Percentiles rank a stretch among this genome's conserved stretches.
Conservation (phyloP, 257 asterid species). For the Orobanche coerulescens region DNA sequence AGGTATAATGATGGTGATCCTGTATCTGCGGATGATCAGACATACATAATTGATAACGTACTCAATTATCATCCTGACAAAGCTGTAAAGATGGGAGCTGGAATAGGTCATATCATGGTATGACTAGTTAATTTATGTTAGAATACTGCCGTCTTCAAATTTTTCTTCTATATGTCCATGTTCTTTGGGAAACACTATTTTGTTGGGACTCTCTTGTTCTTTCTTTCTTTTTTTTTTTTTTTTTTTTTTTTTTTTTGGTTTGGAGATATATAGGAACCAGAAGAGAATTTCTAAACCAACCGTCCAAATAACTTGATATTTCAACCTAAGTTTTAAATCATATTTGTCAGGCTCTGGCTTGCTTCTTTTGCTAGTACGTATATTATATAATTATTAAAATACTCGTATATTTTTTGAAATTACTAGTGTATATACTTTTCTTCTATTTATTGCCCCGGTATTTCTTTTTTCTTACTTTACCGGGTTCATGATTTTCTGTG, state of each 20-base stretch:
- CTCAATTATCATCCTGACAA: slow-evolving; percentile 82
- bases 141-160: not conserved
- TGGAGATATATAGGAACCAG: not conserved
- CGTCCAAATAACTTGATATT: not conserved
- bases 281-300: slow-evolving; percentile 1
- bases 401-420: not conserved
- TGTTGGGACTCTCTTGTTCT: too few relatives aligned
- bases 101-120: slow-evolving; percentile 71
- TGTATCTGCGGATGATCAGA: slow-evolving; percentile 71
- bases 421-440: not conserved
- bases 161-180: too few relatives aligned
- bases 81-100: slow-evolving; percentile 69
- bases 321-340: slow-evolving; percentile 1
- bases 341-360: not conserved
- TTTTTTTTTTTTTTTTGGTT: too few relatives aligned
- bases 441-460: not conserved
- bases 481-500: not conserved
- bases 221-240: too few relatives aligned
- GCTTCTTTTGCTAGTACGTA: not conserved
- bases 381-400: not conserved
- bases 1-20: slow-evolving; percentile 91
- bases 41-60: slow-evolving; percentile 57
- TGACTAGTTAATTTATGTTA: slow-evolving; percentile 16
- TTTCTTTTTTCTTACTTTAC: not conserved
- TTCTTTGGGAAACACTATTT: too few relatives aligned